Evolutionary conservation across 306 rosid species (phyloP).

Genomic region (Malus fusca): DNA sequence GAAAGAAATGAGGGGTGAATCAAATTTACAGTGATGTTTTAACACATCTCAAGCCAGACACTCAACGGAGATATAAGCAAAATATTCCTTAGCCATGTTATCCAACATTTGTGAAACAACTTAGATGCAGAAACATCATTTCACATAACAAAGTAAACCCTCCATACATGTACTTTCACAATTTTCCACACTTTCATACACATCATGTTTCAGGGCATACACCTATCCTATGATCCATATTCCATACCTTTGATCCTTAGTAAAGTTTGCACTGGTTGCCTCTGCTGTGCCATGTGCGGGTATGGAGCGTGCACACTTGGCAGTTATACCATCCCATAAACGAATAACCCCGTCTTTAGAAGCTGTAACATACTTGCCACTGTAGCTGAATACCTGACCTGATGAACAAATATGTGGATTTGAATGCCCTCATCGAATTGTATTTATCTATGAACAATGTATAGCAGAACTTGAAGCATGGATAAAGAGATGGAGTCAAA

Average conservation of each 20-base stretch:
- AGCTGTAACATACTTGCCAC: conserved; percentile 89
- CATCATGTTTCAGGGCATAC: not conserved
- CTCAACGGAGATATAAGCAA: not conserved
- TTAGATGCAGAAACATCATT: not conserved
- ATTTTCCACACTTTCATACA: not conserved
- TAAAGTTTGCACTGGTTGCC: conserved; percentile 78
- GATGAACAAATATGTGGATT: conserved; percentile 23
- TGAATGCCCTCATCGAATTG: not conserved
- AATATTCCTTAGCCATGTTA: not conserved
- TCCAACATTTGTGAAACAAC: not conserved
- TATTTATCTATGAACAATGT: not conserved
- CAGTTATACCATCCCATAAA: conserved; percentile 85
- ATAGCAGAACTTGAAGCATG: not conserved
- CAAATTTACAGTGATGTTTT: not conserved
- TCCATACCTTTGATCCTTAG: conserved; percentile 66
- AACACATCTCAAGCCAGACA: not conserved
- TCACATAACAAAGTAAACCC: not conserved
- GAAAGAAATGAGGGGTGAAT: not conserved
- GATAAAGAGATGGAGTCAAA: conserved; percentile 9
- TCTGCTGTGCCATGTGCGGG: conserved; percentile 74
- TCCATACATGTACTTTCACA: not conserved
- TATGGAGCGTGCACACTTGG: conserved; percentile 63
- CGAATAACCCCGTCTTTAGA: conserved; percentile 80
- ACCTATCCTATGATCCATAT: conserved; percentile 29
- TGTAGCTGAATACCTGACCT: conserved; percentile 81